A percentile compares a stretch with the other conserved stretches of the same genome.
Conservation (phyloP, 805 yeast genomes). For the Yamadazyma endophytica region DNA sequence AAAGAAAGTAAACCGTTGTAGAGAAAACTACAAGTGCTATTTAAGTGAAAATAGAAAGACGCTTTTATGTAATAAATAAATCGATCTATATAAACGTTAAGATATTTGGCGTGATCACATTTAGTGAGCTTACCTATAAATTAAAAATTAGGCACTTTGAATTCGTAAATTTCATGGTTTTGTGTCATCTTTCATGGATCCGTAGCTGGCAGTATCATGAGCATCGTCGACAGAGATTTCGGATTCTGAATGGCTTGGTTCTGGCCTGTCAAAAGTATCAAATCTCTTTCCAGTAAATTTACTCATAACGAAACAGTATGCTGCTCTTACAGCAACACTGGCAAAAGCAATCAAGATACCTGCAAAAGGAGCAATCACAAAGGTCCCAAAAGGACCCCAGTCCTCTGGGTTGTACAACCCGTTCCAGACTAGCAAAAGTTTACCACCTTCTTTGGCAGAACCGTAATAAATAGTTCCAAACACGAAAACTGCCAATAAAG, state of each 20-base stretch:
- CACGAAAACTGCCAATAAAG: slow-evolving; percentile 71
- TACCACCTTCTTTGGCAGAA: slow-evolving; percentile 72
- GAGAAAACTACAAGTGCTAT: too few relatives aligned
- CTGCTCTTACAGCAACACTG: slow-evolving; percentile 48
- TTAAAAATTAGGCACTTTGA: too few relatives aligned
- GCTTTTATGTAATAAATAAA: too few relatives aligned
- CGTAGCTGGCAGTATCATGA: too few relatives aligned
- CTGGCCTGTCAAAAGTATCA: slow-evolving; percentile 42
- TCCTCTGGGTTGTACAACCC: slow-evolving; percentile 75
- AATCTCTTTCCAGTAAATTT: slow-evolving; percentile 35
- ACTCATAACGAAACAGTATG: slow-evolving; percentile 24
- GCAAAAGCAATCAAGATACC: slow-evolving; percentile 58
- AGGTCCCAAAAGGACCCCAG: slow-evolving; percentile 95
- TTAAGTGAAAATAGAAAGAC: too few relatives aligned
- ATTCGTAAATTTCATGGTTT: too few relatives aligned
- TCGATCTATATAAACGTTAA: too few relatives aligned
- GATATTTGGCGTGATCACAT: too few relatives aligned
- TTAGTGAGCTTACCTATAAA: too few relatives aligned
- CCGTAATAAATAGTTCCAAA: slow-evolving; percentile 80
- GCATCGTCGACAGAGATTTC: slow-evolving; percentile 1
- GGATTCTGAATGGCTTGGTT: slow-evolving; percentile 13
- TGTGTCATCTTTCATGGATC: too few relatives aligned
- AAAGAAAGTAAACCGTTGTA: too few relatives aligned
- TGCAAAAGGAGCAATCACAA: slow-evolving; percentile 85
- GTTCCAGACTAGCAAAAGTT: slow-evolving; percentile 66